These are phyloP conservation scores for Claviceps pazoutovae DNA, from an alignment of 2,329 filamentous ascomycete species.

Conservation along the genomic window DNA sequence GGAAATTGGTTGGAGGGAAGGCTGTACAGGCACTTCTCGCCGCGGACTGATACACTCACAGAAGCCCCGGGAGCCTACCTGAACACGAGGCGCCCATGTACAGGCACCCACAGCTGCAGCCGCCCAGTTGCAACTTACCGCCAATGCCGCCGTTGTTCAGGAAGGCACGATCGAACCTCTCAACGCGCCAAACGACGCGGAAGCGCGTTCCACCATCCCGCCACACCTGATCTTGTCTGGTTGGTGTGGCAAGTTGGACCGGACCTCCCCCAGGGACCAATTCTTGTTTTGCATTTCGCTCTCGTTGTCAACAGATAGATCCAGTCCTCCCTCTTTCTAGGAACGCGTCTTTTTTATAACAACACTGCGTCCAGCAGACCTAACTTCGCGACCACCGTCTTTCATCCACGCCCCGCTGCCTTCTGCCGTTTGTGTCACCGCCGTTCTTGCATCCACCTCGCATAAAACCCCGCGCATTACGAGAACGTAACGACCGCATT, in stretches of 20 bases:
- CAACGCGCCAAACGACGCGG: conserved; percentile 15
- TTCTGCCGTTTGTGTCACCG: conserved; percentile 2
- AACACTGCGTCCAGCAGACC: background rate
- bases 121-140: background rate
- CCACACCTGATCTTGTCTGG: background rate
- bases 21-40: background rate
- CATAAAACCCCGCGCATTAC: background rate
- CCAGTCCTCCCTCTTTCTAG: background rate
- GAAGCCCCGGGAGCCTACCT: too few species aligned
- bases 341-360: background rate
- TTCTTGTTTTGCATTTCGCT: background rate
- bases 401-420: conserved; percentile 3
- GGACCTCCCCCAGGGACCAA: background rate
- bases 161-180: conserved; percentile 11
- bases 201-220: conserved; percentile 14
- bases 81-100: background rate
- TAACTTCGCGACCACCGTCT: background rate
- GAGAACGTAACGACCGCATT: background rate
- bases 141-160: background rate
- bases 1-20: background rate
- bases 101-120: background rate
- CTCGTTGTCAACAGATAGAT: background rate
- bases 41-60: too few species aligned
- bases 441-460: conserved; percentile 3
- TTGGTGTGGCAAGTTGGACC: background rate